A percentile compares a stretch with the other conserved stretches of the same genome.
These are phyloP conservation scores for Thelonectria discophora DNA, from an alignment of 2,329 filamentous ascomycete species.

Conservation along the genomic window DNA sequence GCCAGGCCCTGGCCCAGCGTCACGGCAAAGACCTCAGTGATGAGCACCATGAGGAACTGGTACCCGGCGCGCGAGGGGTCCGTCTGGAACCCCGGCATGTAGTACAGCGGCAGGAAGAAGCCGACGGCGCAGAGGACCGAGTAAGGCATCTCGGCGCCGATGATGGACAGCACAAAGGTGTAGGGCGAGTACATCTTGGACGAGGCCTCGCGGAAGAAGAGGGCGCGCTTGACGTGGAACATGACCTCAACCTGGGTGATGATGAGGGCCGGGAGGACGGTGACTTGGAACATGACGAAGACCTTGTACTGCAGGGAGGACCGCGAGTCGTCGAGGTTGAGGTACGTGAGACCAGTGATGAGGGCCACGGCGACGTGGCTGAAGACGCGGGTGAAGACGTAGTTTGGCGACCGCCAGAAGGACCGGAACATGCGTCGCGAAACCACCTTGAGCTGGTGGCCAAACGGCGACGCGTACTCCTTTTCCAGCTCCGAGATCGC, in stretches of 20 bases:
- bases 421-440: conserved; percentile 76
- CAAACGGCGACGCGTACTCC: conserved; percentile 84
- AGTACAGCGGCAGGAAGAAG: conserved; percentile 88
- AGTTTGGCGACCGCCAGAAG: conserved; percentile 89
- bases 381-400: conserved; percentile 87
- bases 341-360: conserved; percentile 80
- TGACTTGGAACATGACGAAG: conserved; percentile 91
- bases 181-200: conserved; percentile 87
- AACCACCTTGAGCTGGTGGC: conserved; percentile 82
- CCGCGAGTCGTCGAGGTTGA: conserved; percentile 79
- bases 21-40: conserved; percentile 86
- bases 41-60: conserved; percentile 84
- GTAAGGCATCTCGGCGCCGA: conserved; percentile 88
- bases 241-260: conserved; percentile 83
- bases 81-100: conserved; percentile 77
- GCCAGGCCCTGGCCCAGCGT: conserved; percentile 81
- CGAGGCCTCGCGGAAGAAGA: conserved; percentile 87
- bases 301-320: conserved; percentile 84
- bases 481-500: conserved; percentile 66
- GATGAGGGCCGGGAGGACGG: conserved; percentile 83
- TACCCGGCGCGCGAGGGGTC: conserved; percentile 76
- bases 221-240: conserved; percentile 80
- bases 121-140: conserved; percentile 79
- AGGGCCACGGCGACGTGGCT: conserved; percentile 83
- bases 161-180: conserved; percentile 79